Conservation (phyloP, 2,329 filamentous ascomycete species). For the Hypoxylon sp. region DNA sequence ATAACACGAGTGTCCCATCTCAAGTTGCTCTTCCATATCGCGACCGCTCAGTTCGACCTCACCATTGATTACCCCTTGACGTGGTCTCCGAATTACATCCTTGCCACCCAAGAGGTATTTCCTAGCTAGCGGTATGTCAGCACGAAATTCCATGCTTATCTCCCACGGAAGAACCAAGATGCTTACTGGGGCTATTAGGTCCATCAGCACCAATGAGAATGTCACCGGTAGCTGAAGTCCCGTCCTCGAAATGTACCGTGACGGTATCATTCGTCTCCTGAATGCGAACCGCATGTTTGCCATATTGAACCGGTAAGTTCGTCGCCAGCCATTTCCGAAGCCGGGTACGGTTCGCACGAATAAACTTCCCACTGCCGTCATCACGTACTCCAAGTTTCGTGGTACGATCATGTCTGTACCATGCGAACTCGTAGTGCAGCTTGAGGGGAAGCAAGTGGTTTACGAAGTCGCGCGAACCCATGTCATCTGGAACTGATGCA, state of each 20-base stretch:
- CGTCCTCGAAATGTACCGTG: constrained; percentile 60
- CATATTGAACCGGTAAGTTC: constrained; percentile 55
- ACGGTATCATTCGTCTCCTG: constrained; percentile 54
- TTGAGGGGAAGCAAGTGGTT: constrained; percentile 44
- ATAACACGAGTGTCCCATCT: constrained; percentile 52
- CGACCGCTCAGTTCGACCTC: constrained; percentile 46
- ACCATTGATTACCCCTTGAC: constrained; percentile 50
- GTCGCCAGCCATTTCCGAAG: constrained; percentile 50
- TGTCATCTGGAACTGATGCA: constrained; percentile 42
- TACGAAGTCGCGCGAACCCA: constrained; percentile 43
- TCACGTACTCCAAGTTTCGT: constrained; percentile 38
- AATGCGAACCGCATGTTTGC: constrained; percentile 54
- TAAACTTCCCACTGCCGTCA: constrained; percentile 49
- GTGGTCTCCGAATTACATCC: constrained; percentile 48
- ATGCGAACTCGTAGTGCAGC: constrained; percentile 39
- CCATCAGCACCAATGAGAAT: constrained; percentile 64
- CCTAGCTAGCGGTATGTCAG: constrained; percentile 47
- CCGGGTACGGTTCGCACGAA: constrained; percentile 51
- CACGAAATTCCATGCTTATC: background rate
- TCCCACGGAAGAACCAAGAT: constrained; percentile 42
- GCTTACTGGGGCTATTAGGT: constrained; percentile 54
- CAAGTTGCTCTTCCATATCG: constrained; percentile 51
- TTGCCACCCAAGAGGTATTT: constrained; percentile 49
- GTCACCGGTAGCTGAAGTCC: constrained; percentile 57
- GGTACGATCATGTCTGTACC: constrained; percentile 40